These are phyloP conservation scores for Exophiala lecanii-corni DNA, from an alignment of 2,329 filamentous ascomycete species.

Conservation along the genomic window DNA sequence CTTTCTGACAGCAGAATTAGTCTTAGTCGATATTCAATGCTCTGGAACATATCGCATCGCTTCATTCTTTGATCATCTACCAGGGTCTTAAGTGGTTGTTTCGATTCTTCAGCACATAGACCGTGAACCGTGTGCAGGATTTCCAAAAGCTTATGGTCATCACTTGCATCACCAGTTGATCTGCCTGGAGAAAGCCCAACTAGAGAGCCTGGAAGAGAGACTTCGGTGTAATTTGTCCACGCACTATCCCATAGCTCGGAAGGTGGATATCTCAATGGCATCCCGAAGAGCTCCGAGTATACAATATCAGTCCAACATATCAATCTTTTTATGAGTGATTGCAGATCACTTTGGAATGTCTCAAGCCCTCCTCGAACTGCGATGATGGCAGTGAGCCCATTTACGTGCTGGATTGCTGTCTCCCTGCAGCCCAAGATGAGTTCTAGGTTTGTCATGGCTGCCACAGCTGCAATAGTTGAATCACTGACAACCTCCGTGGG, in stretches of 20 bases:
- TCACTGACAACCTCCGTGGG: background rate
- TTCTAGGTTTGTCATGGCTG: background rate
- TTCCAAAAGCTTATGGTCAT: background rate
- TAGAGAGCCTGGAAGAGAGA: background rate
- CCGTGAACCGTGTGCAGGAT: background rate
- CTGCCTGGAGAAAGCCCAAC: background rate
- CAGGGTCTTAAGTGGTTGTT: background rate
- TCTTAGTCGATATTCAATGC: background rate
- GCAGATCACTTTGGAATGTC: background rate
- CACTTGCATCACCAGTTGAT: too few species aligned
- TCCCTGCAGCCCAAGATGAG: background rate
- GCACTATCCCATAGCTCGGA: conserved; percentile 1
- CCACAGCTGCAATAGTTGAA: background rate
- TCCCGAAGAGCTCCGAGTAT: background rate
- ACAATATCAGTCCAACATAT: background rate
- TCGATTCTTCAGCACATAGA: background rate
- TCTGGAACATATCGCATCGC: background rate
- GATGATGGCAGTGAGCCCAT: background rate
- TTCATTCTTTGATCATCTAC: background rate
- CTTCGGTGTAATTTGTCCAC: background rate
- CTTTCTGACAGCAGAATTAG: background rate
- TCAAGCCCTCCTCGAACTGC: background rate
- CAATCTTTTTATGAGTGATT: background rate
- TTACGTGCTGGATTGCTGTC: background rate
- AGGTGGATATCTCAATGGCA: background rate